These are phyloP conservation scores for Dryas integrifolia DNA, from an alignment of 331 rosid genomes.

Conservation along the genomic window DNA sequence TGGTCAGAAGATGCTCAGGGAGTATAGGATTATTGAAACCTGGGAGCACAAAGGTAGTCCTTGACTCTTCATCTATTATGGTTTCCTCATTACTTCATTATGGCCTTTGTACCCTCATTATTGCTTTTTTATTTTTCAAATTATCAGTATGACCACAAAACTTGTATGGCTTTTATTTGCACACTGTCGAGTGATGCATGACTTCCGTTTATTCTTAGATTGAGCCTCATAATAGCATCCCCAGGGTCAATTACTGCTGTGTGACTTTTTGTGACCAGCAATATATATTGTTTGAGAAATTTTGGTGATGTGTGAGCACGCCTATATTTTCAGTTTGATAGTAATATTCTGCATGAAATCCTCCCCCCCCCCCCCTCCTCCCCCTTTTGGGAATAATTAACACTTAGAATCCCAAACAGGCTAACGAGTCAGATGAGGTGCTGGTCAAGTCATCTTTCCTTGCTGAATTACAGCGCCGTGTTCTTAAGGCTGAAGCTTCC, in stretches of 20 bases:
- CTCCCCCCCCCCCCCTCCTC: too few relatives aligned
- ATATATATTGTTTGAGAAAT: not conserved
- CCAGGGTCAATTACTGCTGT: not conserved
- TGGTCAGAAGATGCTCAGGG: slow-evolving; percentile 86
- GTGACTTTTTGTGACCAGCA: not conserved
- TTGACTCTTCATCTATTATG: not conserved
- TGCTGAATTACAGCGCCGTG: slow-evolving; percentile 88
- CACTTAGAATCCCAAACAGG: slow-evolving; percentile 46
- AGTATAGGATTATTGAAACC: slow-evolving; percentile 61
- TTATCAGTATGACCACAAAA: not conserved
- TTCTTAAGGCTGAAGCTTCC: slow-evolving; percentile 91
- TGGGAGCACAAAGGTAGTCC: slow-evolving; percentile 55
- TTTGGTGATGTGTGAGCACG: not conserved
- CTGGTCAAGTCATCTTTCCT: slow-evolving; percentile 87
- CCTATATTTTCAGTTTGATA: not conserved
- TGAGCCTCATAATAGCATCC: not conserved
- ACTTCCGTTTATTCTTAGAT: not conserved
- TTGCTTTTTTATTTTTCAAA: not conserved
- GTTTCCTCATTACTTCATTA: slow-evolving; percentile 3
- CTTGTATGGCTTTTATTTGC: not conserved
- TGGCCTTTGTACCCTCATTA: slow-evolving; percentile 12
- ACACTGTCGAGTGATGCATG: not conserved
- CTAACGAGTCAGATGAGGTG: slow-evolving; percentile 71
- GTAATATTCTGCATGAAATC: not conserved
- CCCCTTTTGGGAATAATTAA: not conserved